Conservation (phyloP, 2,329 filamentous ascomycete species). For the Curvularia spicifera region DNA sequence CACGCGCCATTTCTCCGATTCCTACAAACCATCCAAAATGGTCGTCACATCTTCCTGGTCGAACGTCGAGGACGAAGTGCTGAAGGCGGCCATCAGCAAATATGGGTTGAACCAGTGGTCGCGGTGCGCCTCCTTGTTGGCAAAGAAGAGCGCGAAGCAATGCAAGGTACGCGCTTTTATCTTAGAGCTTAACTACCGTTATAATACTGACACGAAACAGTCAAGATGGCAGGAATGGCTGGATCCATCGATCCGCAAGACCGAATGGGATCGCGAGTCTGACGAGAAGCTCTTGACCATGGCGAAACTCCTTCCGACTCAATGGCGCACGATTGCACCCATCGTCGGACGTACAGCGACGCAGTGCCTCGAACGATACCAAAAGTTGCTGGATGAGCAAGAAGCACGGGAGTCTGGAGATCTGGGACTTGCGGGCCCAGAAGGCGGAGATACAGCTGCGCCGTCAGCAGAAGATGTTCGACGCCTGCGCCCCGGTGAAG, state of each 20-base stretch:
- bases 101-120: constrained; percentile 77
- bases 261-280: constrained; percentile 98
- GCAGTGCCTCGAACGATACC: constrained; percentile 95
- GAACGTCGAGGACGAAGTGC: constrained; percentile 87
- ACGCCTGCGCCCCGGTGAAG: constrained; percentile 84
- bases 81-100: constrained; percentile 71
- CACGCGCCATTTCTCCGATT: constrained; percentile 11
- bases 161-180: constrained; percentile 67
- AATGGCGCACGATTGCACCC: constrained; percentile 98
- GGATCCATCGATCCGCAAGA: constrained; percentile 96
- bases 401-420: constrained; percentile 85
- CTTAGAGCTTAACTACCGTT: neutral
- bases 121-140: constrained; percentile 93
- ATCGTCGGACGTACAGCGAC: constrained; percentile 96
- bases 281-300: constrained; percentile 96
- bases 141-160: constrained; percentile 97
- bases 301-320: constrained; percentile 97
- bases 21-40: constrained; percentile 61
- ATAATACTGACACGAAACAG: constrained; percentile 21
- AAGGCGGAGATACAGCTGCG: constrained; percentile 83
- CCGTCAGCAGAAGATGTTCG: constrained; percentile 93
- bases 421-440: constrained; percentile 81
- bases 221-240: constrained; percentile 98
- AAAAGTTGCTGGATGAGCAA: constrained; percentile 94
- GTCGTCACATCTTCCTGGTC: constrained; percentile 47